A percentile compares a stretch with the other conserved stretches of the same genome.
Evolutionary conservation across 768 basidiomycete species (phyloP).

Genomic region (Agrocybe pediades): DNA sequence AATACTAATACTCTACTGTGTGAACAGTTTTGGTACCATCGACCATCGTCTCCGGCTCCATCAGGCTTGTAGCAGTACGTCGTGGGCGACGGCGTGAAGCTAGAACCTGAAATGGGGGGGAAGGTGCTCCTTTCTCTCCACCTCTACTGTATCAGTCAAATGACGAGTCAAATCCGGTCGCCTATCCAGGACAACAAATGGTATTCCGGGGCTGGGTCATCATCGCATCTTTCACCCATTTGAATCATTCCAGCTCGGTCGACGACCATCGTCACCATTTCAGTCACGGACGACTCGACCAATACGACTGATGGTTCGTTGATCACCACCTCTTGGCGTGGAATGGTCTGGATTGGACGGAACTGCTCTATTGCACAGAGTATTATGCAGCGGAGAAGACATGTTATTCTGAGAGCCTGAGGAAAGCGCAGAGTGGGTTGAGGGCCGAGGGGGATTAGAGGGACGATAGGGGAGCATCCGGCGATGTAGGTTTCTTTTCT

Average conservation of each 20-base stretch:
- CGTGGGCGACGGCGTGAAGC: too few species aligned
- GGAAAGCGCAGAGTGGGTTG: slow-evolving; percentile 96
- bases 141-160: too few species aligned
- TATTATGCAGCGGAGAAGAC: slow-evolving; percentile 74
- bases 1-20: too few species aligned
- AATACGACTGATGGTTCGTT: neutral
- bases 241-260: slow-evolving; percentile 11
- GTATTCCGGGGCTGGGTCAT: neutral
- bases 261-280: slow-evolving; percentile 34
- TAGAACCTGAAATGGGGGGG: too few species aligned
- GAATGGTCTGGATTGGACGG: slow-evolving; percentile 44
- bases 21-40: too few species aligned
- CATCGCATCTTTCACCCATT: neutral
- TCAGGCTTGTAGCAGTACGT: too few species aligned
- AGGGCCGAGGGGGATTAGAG: slow-evolving; percentile 83
- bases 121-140: too few species aligned
- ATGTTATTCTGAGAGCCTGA: slow-evolving; percentile 76
- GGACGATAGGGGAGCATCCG: slow-evolving; percentile 73
- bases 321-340: neutral
- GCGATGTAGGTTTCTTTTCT: slow-evolving; percentile 58
- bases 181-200: too few species aligned
- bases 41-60: too few species aligned
- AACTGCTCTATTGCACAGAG: slow-evolving; percentile 68
- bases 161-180: too few species aligned
- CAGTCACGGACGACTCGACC: too few species aligned